Base-by-base conservation (phyloP, 2,329 filamentous ascomycete genomes). In the Diaporthe helianthi region DNA sequence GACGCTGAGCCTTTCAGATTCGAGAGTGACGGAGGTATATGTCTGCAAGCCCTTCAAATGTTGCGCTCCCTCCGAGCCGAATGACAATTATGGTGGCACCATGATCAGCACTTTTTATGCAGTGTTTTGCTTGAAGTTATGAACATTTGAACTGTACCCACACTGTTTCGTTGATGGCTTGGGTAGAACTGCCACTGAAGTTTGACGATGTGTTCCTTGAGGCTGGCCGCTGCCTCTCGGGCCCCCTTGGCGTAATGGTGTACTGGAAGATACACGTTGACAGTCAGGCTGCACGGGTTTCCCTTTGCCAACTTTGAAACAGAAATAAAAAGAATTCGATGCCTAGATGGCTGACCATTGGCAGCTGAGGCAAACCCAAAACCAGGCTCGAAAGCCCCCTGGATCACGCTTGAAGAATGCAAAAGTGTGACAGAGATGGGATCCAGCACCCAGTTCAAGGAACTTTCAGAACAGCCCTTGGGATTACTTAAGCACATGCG, bases 321-420 rank as follows among this genome's bases (percentile, higher is more conserved):
- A 52, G 49, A 53, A 53, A 9, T 53, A 33, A 53, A 22, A 53
- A n/a, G n/a, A n/a, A n/a, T n/a, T n/a, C n/a, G n/a, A n/a, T n/a
- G n/a, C n/a, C n/a, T 17, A 29, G 51, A 53, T 33, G 29, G 29
- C 51, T 53, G 8, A 36, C 9, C 26, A 12, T 19, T 31, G 29
- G 29, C 29, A 22, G 51, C 29, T 53, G 51, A 36, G 51, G 47
- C 12, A 51, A 7, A 6, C 47, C 24, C 24, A 51, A 51, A 19
- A 29, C 24, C 24, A 29, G n/a, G n/a, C n/a, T n/a, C n/a, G n/a
- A n/a, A n/a, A n/a, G n/a, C n/a, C n/a, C n/a, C n/a, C n/a, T n/a
- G n/a, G n/a, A n/a, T n/a, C n/a, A n/a, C n/a, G n/a, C n/a, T n/a
- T n/a, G n/a, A n/a, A n/a, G n/a, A n/a, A n/a, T n/a, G n/a, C n/a